Percentiles rank a stretch among this genome's conserved stretches.
Evolutionary conservation across 1,284 basidiomycete species (phyloP).

Genomic region (Ceratobasidium sp.): DNA sequence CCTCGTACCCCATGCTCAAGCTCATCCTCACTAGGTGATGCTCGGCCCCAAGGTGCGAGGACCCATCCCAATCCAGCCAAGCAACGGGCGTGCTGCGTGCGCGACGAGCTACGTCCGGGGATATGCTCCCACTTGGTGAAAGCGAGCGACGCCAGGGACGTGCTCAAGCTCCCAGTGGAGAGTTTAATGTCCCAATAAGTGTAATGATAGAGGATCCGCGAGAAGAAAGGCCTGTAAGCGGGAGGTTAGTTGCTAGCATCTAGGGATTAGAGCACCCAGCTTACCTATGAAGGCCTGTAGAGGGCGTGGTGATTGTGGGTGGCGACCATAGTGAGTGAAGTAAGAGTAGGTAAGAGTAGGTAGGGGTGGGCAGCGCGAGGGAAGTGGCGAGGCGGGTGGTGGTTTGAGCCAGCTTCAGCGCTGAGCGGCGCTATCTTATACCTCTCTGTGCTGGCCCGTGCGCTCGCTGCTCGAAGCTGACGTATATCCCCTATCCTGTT

Average conservation of each 20-base stretch:
- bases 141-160: neutral
- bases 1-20: constrained; percentile 11
- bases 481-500: neutral
- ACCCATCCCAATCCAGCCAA: constrained; percentile 17
- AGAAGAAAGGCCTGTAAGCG: no score
- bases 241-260: no score
- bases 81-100: neutral
- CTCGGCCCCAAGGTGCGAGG: constrained; percentile 16
- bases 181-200: constrained; percentile 9
- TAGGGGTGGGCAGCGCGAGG: no score
- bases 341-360: neutral
- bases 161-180: constrained; percentile 1
- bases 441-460: neutral
- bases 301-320: neutral
- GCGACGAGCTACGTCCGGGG: neutral
- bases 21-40: constrained; percentile 22
- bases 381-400: neutral
- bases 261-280: no score
- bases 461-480: neutral
- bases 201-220: neutral
- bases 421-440: neutral
- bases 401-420: neutral
- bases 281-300: no score
- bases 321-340: neutral
- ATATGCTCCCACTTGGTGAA: neutral